Evolutionary conservation across 2,329 filamentous ascomycete genomes (phyloP), one percentile per base, ranked within the genome.

Genomic region (Xylariaceae sp.): DNA sequence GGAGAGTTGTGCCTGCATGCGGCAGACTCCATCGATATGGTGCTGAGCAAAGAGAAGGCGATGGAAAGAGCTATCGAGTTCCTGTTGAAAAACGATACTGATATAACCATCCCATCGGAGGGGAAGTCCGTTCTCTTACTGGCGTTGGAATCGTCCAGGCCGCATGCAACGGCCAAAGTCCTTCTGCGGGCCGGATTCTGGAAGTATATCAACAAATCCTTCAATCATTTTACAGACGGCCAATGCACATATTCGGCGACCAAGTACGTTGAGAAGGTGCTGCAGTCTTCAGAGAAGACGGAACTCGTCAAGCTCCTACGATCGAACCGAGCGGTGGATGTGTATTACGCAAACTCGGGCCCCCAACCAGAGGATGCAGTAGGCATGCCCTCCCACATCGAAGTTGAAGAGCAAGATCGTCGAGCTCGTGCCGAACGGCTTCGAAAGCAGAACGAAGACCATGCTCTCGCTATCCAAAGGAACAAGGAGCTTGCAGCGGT

Each of bases 131-230:
- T 80, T 7, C 69, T 88, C 10, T 70, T 84, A 12, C 75, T 87
- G 2, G 83, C 83, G 5, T 75, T 88, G 19, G 80, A 86, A 50
- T 77, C 80, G 0, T 59, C 69, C 7, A 78, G 83, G 40, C 75
- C 84, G 0, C 54, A 85, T 2, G 69, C 74, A 1, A 81, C 82
- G 6, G 80, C 81, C 0, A 77, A 77, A 40, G 75, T 79, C 0
- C 74, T 88, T 1, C 72, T 88, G 7, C 83, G 84, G 60, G 80
- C 79, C 1, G 82, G 80, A 41, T 76, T 87, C 69, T 87, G 84
- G 83, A 83, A 83, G 62, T 71, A 79, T 31, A 70, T 87, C 60
- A 87, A 87, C 68, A 77, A 81, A 54, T 71, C 79, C 0, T 81
- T 76, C 60, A 83, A 84, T 58, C 70, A 76, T 54, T 83, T 76